Percentiles rank a stretch among this genome's conserved stretches.
phyloP scores from a whole-genome alignment of 331 rosid genomes.

The Acacia pycnantha region DNA sequence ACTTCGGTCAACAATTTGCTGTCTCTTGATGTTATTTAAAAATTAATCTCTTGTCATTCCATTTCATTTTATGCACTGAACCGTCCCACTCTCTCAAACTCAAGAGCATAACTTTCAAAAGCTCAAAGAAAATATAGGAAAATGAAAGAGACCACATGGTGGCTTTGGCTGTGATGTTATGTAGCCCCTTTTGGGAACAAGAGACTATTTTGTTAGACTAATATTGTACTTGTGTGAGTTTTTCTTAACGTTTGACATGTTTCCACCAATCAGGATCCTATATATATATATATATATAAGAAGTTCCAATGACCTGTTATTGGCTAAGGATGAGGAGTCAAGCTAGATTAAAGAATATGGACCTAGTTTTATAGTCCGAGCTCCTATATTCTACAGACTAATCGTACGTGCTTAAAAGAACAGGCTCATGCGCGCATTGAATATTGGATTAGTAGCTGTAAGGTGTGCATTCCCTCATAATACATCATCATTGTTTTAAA shows the following conservation, averaged over 20 bases:
- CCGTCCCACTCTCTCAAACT: not conserved
- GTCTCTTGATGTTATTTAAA: not conserved
- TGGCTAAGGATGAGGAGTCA: conserved; percentile 13
- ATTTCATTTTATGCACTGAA: not conserved
- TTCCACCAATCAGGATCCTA: conserved; percentile 26
- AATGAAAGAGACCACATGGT: conserved; percentile 31
- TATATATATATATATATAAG: too few relatives aligned
- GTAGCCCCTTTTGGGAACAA: conserved; percentile 69
- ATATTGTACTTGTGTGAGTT: conserved; percentile 43
- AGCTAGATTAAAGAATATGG: conserved; percentile 27
- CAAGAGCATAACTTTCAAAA: not conserved
- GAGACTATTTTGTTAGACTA: conserved; percentile 47
- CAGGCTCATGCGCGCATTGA: conserved; percentile 13
- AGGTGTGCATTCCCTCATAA: conserved; percentile 29
- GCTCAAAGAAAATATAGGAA: conserved; percentile 16
- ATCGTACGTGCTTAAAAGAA: conserved; percentile 9
- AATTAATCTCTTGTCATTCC: not conserved
- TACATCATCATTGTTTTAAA: conserved; percentile 20
- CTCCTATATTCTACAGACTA: not conserved
- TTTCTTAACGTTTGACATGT: conserved; percentile 56
- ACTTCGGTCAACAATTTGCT: not conserved
- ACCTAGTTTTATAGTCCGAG: conserved; percentile 33
- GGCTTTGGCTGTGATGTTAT: conserved; percentile 49
- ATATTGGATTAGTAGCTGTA: conserved; percentile 29
- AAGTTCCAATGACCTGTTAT: not conserved